Percentiles rank a stretch among this genome's conserved stretches.
phyloP scores from a whole-genome alignment of 2,329 filamentous ascomycete genomes.

The Xylariaceae sp. region DNA sequence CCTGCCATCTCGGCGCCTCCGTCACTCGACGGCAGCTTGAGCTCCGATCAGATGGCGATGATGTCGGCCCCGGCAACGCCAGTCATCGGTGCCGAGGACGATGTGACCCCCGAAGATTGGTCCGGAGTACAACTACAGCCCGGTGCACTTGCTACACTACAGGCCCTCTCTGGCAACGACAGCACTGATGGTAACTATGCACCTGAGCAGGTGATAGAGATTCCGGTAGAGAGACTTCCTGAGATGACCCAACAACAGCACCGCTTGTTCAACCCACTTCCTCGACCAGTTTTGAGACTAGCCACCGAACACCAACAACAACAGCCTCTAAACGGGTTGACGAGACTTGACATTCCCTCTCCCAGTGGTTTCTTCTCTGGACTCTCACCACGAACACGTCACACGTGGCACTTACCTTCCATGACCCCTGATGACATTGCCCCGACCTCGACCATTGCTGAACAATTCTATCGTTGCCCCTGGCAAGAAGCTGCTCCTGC shows the following conservation, averaged over 20 bases:
- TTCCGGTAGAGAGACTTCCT: slow-evolving; percentile 40
- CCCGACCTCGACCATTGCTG: slow-evolving; percentile 82
- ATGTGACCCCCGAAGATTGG: slow-evolving; percentile 61
- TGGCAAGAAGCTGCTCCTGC: slow-evolving; percentile 54
- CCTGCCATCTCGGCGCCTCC: slow-evolving; percentile 77
- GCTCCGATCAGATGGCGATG: slow-evolving; percentile 79
- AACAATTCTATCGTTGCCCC: slow-evolving; percentile 83
- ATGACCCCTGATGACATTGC: slow-evolving; percentile 50
- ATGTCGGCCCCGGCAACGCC: slow-evolving; percentile 85
- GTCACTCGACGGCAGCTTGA: slow-evolving; percentile 83
- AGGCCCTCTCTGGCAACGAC: slow-evolving; percentile 62
- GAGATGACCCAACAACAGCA: slow-evolving; percentile 53
- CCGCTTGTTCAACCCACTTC: slow-evolving; percentile 45
- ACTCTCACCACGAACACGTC: slow-evolving; percentile 68
- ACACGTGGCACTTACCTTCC: slow-evolving; percentile 72
- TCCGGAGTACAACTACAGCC: slow-evolving; percentile 71
- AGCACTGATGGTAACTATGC: slow-evolving; percentile 58
- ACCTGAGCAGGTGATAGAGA: slow-evolving; percentile 52
- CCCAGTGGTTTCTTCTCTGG: slow-evolving; percentile 90
- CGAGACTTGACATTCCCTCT: slow-evolving; percentile 81
- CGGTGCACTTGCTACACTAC: slow-evolving; percentile 74
- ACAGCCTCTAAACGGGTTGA: slow-evolving; percentile 66
- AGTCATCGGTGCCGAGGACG: slow-evolving; percentile 56
- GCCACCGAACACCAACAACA: slow-evolving; percentile 53
- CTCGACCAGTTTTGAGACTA: slow-evolving; percentile 31